Percentiles rank a stretch among this genome's conserved stretches.
phyloP scores from a whole-genome alignment of 2,329 filamentous ascomycete genomes.

The Myriosclerotinia curreyana region DNA sequence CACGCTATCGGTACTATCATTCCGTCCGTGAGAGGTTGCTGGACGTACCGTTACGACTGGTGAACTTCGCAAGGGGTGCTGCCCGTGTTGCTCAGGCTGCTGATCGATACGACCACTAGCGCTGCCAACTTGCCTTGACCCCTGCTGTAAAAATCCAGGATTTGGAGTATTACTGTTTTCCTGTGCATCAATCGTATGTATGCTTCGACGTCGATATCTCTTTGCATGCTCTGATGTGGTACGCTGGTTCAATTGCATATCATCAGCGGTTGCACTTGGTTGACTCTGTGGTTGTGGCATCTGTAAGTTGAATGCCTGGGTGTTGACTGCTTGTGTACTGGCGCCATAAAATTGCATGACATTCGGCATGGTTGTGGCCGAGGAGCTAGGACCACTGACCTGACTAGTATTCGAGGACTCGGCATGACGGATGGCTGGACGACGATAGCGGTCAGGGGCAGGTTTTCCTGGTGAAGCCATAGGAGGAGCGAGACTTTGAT shows the following conservation, averaged over 20 bases:
- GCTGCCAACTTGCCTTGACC: constrained; percentile 35
- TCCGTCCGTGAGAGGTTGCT: constrained; percentile 40
- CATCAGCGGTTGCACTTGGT: constrained; percentile 32
- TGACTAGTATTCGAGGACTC: constrained; percentile 38
- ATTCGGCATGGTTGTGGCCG: constrained; percentile 53
- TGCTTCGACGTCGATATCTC: constrained; percentile 76
- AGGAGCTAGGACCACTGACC: constrained; percentile 37
- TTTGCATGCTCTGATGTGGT: constrained; percentile 64
- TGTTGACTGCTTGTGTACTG: constrained; percentile 35
- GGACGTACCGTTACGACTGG: constrained; percentile 34
- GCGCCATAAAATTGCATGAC: constrained; percentile 55
- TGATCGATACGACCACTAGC: constrained; percentile 37
- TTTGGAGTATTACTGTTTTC: constrained; percentile 26
- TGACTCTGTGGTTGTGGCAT: constrained; percentile 34
- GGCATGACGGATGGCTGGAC: constrained; percentile 54
- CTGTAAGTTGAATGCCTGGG: constrained; percentile 31
- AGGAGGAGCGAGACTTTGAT: constrained; percentile 51
- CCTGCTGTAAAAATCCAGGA: constrained; percentile 32
- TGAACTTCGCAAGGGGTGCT: constrained; percentile 39
- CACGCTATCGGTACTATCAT: constrained; percentile 63
- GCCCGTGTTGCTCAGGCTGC: constrained; percentile 35
- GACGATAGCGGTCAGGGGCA: constrained; percentile 80
- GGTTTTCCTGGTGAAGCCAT: constrained; percentile 55
- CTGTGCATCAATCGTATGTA: constrained; percentile 60
- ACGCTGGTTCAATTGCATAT: constrained; percentile 53